These are phyloP conservation scores for Penicillium sp. DNA, from an alignment of 2,329 filamentous ascomycete species.

Conservation along the genomic window DNA sequence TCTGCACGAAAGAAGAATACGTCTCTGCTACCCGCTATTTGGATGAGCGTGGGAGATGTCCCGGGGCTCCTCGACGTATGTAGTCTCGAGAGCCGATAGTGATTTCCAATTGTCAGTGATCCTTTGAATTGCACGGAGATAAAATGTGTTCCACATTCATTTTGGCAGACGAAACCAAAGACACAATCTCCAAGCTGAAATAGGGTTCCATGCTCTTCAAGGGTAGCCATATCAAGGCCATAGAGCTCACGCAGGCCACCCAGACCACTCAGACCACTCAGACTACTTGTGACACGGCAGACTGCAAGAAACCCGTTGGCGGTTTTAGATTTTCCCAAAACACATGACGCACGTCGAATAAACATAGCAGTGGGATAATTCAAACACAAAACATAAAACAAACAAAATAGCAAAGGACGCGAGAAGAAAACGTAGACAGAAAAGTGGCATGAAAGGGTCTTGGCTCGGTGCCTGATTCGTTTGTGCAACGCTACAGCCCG, in stretches of 20 bases:
- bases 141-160: neutral
- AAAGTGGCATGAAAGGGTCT: neutral
- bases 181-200: neutral
- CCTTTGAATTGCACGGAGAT: neutral
- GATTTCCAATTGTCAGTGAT: neutral
- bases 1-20: slow-evolving; percentile 6
- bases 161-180: neutral
- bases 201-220: neutral
- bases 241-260: neutral
- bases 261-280: neutral
- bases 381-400: too few relatives aligned
- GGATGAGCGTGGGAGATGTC: too few relatives aligned
- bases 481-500: slow-evolving; percentile 18
- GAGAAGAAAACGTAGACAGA: too few relatives aligned
- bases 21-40: too few relatives aligned
- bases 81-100: neutral
- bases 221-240: slow-evolving; percentile 9
- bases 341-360: slow-evolving; percentile 6
- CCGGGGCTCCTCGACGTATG: too few relatives aligned
- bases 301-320: slow-evolving; percentile 12
- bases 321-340: neutral
- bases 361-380: neutral
- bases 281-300: slow-evolving; percentile 14
- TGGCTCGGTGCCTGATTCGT: slow-evolving; percentile 24
- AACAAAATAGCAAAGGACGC: too few relatives aligned